Conservation (phyloP, 345 rosid species). For the Brassica napus region Da-Ae NC_063449.1:44780001-44780500, state of each 20-base stretch:
- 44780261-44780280: slow-evolving; percentile 93
- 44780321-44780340: background rate
- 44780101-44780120: slow-evolving; percentile 1
- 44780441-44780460: slow-evolving; percentile 95
- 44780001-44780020: slow-evolving; percentile 24
- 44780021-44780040: slow-evolving; percentile 39
- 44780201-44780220: slow-evolving; percentile 58
- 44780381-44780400: slow-evolving; percentile 59
- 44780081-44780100: background rate
- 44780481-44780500: slow-evolving; percentile 67
- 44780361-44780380: background rate
- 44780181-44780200: slow-evolving; percentile 54
- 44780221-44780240: slow-evolving; percentile 91
- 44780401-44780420: slow-evolving; percentile 59
- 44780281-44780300: slow-evolving; percentile 37
- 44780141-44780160: slow-evolving; percentile 35
- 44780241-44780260: slow-evolving; percentile 79
- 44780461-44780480: slow-evolving; percentile 92
- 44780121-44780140: slow-evolving; percentile 20
- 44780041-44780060: slow-evolving; percentile 45
- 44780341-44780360: no score
- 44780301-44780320: background rate
- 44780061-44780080: slow-evolving; percentile 46
- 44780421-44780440: slow-evolving; percentile 72
- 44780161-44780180: slow-evolving; percentile 46